Evolutionary conservation across 805 yeast species (phyloP).

Genomic region (Wickerhamiella australiensis): DNA sequence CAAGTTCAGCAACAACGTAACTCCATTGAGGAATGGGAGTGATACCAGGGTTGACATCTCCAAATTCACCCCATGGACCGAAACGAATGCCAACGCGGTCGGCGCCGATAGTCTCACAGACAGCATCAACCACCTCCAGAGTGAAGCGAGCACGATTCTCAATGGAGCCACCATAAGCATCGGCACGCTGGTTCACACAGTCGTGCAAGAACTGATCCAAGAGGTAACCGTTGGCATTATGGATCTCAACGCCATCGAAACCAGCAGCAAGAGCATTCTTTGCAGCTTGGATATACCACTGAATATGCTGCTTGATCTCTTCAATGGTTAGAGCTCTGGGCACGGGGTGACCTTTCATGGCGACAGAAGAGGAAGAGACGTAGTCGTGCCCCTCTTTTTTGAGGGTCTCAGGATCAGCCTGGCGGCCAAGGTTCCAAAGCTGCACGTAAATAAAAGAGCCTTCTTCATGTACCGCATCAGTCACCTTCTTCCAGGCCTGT

Average conservation of each 20-base stretch:
- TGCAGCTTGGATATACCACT: constrained; percentile 38
- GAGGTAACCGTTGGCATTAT: constrained; percentile 53
- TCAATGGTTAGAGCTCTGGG: constrained; percentile 29
- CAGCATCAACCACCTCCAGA: constrained; percentile 37
- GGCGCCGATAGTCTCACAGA: constrained; percentile 30
- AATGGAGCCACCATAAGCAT: constrained; percentile 50
- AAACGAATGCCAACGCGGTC: constrained; percentile 28
- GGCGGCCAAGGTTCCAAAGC: constrained; percentile 39
- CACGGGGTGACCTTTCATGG: constrained; percentile 11
- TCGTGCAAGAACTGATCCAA: constrained; percentile 38
- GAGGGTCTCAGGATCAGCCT: constrained; percentile 31
- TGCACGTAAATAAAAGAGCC: constrained; percentile 33
- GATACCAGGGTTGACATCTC: constrained; percentile 24
- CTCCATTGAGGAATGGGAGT: constrained; percentile 32
- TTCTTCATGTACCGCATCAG: constrained; percentile 36
- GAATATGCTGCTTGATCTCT: constrained; percentile 34
- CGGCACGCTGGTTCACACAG: constrained; percentile 42
- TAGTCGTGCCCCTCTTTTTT: constrained; percentile 27
- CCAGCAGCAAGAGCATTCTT: constrained; percentile 41
- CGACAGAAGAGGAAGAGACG: constrained; percentile 33
- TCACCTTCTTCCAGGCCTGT: constrained; percentile 30
- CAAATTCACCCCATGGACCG: constrained; percentile 31
- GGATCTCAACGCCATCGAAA: constrained; percentile 54
- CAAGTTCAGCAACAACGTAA: constrained; percentile 34
- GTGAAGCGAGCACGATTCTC: constrained; percentile 45